These are phyloP conservation scores for Cymodocea nodosa DNA, from an alignment of 116 monocot genomes.

Conservation along the genomic window DNA sequence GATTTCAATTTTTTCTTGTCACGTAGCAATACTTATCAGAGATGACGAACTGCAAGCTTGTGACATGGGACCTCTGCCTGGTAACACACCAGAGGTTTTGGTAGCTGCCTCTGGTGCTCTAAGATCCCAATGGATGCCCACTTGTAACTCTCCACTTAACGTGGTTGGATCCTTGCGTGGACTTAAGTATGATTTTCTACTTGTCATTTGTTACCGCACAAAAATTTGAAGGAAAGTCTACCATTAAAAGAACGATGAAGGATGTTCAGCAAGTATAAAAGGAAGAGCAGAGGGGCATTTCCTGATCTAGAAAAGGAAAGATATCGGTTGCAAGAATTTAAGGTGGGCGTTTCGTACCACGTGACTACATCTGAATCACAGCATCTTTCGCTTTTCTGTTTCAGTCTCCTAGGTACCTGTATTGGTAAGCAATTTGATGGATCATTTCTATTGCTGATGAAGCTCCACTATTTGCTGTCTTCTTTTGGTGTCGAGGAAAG, in stretches of 20 bases:
- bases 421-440: too few relatives aligned
- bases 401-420: too few relatives aligned
- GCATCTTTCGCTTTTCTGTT: too few relatives aligned
- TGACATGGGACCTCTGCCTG: neutral
- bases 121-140: neutral
- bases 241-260: neutral
- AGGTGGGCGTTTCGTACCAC: neutral
- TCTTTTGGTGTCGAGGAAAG: too few relatives aligned
- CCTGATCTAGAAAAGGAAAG: neutral
- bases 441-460: too few relatives aligned
- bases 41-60: slow-evolving; percentile 11
- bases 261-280: neutral
- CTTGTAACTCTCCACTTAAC: neutral
- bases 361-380: too few relatives aligned
- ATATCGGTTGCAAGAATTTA: neutral
- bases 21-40: slow-evolving; percentile 5
- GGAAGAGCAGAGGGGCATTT: neutral
- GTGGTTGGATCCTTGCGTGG: neutral
- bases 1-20: slow-evolving; percentile 61
- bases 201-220: neutral
- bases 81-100: neutral
- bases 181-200: neutral
- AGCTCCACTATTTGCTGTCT: too few relatives aligned
- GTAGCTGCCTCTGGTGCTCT: neutral
- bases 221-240: neutral